Evolutionary conservation across 2,329 filamentous ascomycete species (phyloP), one percentile per base, ranked within the genome.

Genomic region (Penicillium digitatum): DNA sequence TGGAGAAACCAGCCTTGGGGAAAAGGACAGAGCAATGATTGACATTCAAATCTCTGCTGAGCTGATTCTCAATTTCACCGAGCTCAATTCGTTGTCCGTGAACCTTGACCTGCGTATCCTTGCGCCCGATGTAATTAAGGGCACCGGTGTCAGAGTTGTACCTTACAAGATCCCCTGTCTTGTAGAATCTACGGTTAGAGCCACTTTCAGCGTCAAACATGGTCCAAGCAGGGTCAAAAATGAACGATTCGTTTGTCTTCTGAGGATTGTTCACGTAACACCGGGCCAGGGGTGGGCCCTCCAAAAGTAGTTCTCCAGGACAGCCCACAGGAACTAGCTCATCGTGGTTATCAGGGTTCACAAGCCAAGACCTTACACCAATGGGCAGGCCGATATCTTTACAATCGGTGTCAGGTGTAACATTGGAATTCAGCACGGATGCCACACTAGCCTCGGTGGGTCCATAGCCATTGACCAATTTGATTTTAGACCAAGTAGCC

Each of bases 31-130:
- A 54, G 27, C 69, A 71, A 53, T 75, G 72, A 42, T 69, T 72
- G 20, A 74, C 62, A 12, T 62, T 56, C 1, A 56, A 29, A 44
- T 73, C 66, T 16, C 61, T 62, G 27, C 56, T 66, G 12, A 74
- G 58, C 32, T 69, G 74, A 57, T 72, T 73, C 65, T 76, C 81
- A 50, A 79, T 79, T 65, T 78, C 80, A 11, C 74, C 78, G 48
- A 85, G 75, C 70, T 86, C 88, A 48, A 87, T 80, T 52, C 86
- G 76, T 60, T 83, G 86, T 26, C 88, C 88, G 11, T 80, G 77
- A 27, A 88, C 72, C 70, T 89, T 89, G 52, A 87, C 81, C 67
- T 86, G 85, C n/a, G 81, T 81, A 62, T 88, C 86, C 61, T 84
- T 86, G 46, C 87, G 78, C 16, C 85, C 84, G 37, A 86, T 55